phyloP scores from a whole-genome alignment of 2,329 filamentous ascomycete species.

The Cryphonectria parasitica region DNA sequence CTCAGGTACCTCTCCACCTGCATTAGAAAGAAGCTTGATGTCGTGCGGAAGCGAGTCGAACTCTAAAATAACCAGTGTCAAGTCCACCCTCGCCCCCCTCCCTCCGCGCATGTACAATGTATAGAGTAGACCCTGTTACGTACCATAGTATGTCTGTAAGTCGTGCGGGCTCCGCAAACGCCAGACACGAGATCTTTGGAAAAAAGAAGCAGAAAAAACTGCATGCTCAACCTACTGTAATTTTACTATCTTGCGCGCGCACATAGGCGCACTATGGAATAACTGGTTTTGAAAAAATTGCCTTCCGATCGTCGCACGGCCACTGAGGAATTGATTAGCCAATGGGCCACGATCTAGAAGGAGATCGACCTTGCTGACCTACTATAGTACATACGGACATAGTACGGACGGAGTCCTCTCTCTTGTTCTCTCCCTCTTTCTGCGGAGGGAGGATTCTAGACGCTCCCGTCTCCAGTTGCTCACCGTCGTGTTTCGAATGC shows the following conservation, averaged over 20 bases:
- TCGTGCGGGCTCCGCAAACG: neutral
- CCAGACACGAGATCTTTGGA: neutral
- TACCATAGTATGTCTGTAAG: neutral
- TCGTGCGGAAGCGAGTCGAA: neutral
- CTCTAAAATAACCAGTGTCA: neutral
- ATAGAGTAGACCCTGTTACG: too few species aligned
- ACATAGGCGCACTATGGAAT: neutral
- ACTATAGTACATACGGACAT: neutral
- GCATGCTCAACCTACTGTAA: neutral
- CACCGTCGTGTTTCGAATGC: slow-evolving; percentile 6
- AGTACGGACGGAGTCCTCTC: neutral
- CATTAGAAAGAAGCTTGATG: slow-evolving; percentile 19
- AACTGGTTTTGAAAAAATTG: slow-evolving; percentile 12
- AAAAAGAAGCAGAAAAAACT: neutral
- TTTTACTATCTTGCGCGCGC: neutral
- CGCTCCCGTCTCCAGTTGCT: neutral
- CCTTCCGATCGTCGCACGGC: slow-evolving; percentile 28
- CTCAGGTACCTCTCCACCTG: slow-evolving; percentile 22
- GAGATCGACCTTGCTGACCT: slow-evolving; percentile 1
- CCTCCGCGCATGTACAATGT: neutral
- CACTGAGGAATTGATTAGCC: slow-evolving; percentile 5
- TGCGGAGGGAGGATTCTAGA: neutral
- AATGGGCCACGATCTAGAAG: slow-evolving; percentile 3
- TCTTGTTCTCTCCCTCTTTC: neutral
- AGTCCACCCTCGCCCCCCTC: neutral